Evolutionary conservation across 2,329 filamentous ascomycete genomes (phyloP).

Genomic region (Alternaria novae-zelandiae): DNA sequence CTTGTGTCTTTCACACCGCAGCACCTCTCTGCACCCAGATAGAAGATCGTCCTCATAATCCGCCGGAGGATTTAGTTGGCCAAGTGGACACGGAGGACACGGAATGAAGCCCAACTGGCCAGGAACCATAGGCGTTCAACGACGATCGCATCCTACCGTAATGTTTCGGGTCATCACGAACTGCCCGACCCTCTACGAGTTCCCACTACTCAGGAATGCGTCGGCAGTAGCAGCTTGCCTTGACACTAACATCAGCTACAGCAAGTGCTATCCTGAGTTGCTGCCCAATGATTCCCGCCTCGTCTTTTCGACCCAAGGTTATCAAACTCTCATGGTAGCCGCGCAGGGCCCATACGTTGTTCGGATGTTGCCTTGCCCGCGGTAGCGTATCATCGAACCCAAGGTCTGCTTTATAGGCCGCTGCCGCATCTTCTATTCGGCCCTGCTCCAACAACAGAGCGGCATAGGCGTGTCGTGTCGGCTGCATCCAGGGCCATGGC

Average conservation of each 20-base stretch:
- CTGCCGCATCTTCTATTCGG: constrained; percentile 46
- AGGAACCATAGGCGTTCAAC: background rate
- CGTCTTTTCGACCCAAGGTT: constrained; percentile 57
- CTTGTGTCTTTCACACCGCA: constrained; percentile 3
- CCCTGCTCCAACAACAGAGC: constrained; percentile 73
- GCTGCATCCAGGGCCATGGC: constrained; percentile 83
- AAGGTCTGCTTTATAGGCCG: constrained; percentile 50
- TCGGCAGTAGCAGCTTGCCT: constrained; percentile 64
- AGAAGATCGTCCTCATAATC: constrained; percentile 4
- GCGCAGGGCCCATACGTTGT: constrained; percentile 78
- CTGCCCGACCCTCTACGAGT: background rate
- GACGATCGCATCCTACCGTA: background rate
- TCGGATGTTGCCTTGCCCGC: constrained; percentile 69
- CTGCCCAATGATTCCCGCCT: constrained; percentile 57
- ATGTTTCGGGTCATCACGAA: background rate
- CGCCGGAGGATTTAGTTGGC: background rate
- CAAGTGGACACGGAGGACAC: background rate
- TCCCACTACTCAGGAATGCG: constrained; percentile 4
- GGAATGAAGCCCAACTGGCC: background rate
- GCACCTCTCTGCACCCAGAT: background rate
- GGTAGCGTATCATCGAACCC: constrained; percentile 61
- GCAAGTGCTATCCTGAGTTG: constrained; percentile 61
- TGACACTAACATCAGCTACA: constrained; percentile 65
- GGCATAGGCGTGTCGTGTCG: constrained; percentile 72
- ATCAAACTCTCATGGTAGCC: constrained; percentile 74